Evolutionary conservation across 2,329 filamentous ascomycete species (phyloP).

Genomic region (Tolypocladium ophioglossoides): DNA sequence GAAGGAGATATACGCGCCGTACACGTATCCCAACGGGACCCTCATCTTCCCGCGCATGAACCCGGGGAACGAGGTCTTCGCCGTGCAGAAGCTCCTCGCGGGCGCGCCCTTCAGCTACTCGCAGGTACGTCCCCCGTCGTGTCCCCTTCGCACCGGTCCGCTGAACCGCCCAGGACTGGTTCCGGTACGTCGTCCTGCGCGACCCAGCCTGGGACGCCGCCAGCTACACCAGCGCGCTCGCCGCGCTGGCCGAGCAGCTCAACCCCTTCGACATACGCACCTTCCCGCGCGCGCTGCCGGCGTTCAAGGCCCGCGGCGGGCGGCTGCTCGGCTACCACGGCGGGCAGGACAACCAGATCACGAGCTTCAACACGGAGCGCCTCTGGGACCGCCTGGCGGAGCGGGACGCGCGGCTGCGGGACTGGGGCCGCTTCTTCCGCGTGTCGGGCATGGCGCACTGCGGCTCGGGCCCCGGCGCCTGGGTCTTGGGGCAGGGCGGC

Average conservation of each 20-base stretch:
- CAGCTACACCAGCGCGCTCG: constrained; percentile 20
- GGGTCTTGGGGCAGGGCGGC: constrained; percentile 15
- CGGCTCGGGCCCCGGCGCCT: constrained; percentile 33
- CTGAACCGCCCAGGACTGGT: constrained; percentile 17
- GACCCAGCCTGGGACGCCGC: constrained; percentile 24
- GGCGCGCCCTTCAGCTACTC: constrained; percentile 12
- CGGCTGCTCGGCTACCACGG: constrained; percentile 38
- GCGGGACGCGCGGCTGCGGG: constrained; percentile 18
- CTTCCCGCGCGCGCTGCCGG: constrained; percentile 25
- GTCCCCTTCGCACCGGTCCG: constrained; percentile 5
- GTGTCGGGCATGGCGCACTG: constrained; percentile 47
- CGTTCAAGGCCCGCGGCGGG: constrained; percentile 26
- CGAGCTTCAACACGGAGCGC: constrained; percentile 15
- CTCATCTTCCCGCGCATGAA: constrained; percentile 33
- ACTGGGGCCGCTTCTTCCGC: constrained; percentile 41
- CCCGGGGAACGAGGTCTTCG: constrained; percentile 33
- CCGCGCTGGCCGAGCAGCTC: constrained; percentile 26
- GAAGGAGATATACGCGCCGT: constrained; percentile 18
- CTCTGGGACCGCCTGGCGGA: constrained; percentile 13
- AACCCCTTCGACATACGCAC: constrained; percentile 29
- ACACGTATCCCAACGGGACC: constrained; percentile 15
- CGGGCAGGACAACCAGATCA: constrained; percentile 28
- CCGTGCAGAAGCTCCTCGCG: constrained; percentile 24
- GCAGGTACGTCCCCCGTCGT: background rate
- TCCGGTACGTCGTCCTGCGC: constrained; percentile 28